These are phyloP conservation scores for Trichoderma simmonsii DNA, from an alignment of 2,329 filamentous ascomycete species.

Conservation along the genomic window DNA sequence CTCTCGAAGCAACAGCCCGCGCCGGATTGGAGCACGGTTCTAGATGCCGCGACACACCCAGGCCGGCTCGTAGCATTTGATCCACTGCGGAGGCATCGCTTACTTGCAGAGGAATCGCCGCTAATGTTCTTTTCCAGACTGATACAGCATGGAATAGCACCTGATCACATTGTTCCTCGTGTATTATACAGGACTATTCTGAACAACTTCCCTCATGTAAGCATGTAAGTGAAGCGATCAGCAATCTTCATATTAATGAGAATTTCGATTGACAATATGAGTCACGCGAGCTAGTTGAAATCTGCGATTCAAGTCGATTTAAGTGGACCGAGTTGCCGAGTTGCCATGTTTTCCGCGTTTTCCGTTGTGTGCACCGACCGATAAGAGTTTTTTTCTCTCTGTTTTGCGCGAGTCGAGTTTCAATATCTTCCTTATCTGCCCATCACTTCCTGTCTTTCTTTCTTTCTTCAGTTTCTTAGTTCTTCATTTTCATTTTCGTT, in stretches of 20 bases:
- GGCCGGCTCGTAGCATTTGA: not conserved
- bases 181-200: not conserved
- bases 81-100: not conserved
- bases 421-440: not conserved
- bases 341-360: not conserved
- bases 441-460: not conserved
- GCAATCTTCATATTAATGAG: not conserved
- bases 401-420: not conserved
- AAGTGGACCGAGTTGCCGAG: not conserved
- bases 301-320: not conserved
- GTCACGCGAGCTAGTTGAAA: not conserved
- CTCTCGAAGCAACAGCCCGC: not conserved
- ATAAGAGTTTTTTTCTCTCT: not conserved
- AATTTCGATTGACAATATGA: not conserved
- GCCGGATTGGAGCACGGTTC: not conserved
- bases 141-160: not conserved
- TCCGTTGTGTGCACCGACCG: not conserved
- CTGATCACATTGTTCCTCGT: not conserved
- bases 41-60: not conserved
- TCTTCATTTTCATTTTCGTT: not conserved
- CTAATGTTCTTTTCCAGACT: not conserved
- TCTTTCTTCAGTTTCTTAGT: not conserved
- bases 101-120: not conserved
- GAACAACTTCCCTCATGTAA: too few species aligned
- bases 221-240: not conserved